Base-by-base conservation (phyloP, 306 rosid genomes). In the Vigna hirtella region DNA sequence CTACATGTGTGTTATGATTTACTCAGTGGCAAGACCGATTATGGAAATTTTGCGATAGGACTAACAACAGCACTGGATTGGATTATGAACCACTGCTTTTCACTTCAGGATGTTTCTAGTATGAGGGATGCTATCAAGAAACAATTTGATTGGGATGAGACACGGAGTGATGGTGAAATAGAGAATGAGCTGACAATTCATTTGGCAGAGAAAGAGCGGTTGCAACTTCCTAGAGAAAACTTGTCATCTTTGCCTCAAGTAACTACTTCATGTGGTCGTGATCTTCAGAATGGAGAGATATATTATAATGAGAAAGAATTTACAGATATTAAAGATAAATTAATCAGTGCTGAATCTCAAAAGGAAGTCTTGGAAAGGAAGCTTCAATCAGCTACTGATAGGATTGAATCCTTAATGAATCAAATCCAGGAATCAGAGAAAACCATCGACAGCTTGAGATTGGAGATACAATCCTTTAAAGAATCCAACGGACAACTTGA, bases 61-160 rank as follows among this genome's bases (percentile, higher is more conserved):
- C 58, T 94, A 30, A 89, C 90, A 55, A 56, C 73, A 24, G 86
- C 98, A 66, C 77, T 94, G 91, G 96, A 94, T 76, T 94, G 98
- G 98, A 89, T 90, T 58, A 74, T 94, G 79, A 94, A 91, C 74
- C 97, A 94, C 87, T 94, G 97, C 83, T 90, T 91, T 85, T 91
- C 97, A 14, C 91, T 90, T 61, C 96, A 91, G 83, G 98, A 91
- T 84, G 97, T 91, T 90, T 94, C 98, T 12, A 85, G 89, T 81
- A 90, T 91, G 94, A 91, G 77, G 82, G 91, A 91, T 72, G 90
- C 87, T 61, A 89, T 93, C 45, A 93, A 87, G 83, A 93, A 93
- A 80, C 92, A 85, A 77, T 89, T 86, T 79, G 93, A 90, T 79
- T 94, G 97, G 96, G 97, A 94, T 70, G 98, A 91, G 48, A 77